Evolutionary conservation across 164 flowering plant species (phyloP).

Genomic region (Liriodendron chinense): DNA sequence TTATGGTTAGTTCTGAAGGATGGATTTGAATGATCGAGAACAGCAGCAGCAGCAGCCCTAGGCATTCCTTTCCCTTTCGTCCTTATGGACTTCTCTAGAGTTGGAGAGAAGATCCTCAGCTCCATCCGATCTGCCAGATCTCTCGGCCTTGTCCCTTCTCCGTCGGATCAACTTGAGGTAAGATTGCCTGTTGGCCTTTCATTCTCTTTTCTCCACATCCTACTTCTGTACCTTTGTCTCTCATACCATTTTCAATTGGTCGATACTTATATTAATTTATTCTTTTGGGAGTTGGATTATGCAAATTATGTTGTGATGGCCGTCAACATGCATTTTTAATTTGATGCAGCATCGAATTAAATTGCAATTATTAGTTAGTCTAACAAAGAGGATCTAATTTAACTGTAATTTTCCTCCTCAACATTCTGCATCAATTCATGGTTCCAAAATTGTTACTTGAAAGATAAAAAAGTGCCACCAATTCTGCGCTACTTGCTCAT

Average conservation of each 20-base stretch:
- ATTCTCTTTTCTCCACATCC: not conserved
- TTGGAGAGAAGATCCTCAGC: constrained; percentile 90
- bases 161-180: constrained; percentile 94
- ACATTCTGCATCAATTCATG: too few relatives aligned
- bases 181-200: not conserved
- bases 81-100: constrained; percentile 90
- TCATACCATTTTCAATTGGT: not conserved
- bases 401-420: too few relatives aligned
- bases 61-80: constrained; percentile 58
- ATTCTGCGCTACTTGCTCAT: too few relatives aligned
- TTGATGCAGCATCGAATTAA: too few relatives aligned
- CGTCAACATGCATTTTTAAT: not conserved
- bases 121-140: constrained; percentile 93
- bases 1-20: not conserved
- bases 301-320: not conserved
- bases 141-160: constrained; percentile 70
- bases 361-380: too few relatives aligned
- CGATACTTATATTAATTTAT: not conserved
- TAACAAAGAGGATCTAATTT: too few relatives aligned
- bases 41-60: constrained; percentile 43
- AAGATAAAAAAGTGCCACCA: too few relatives aligned
- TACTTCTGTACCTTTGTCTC: not conserved
- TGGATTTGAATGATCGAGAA: not conserved
- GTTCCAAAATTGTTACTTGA: too few relatives aligned
- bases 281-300: not conserved